Evolutionary conservation across 2,329 filamentous ascomycete genomes (phyloP).

Genomic region (Claviceps citrina): DNA sequence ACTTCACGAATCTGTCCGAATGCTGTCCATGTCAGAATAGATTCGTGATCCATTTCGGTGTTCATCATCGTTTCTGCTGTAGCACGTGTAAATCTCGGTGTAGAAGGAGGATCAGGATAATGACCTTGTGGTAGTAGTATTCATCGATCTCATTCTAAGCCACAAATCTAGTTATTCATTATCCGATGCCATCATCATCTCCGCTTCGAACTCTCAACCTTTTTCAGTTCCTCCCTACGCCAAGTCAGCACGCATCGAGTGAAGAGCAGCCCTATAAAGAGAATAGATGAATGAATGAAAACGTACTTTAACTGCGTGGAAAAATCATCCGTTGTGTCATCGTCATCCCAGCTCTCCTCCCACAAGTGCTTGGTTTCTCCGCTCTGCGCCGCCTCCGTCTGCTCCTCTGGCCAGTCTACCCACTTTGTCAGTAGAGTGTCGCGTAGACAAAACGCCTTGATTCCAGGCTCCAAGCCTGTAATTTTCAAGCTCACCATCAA

Average conservation of each 20-base stretch:
- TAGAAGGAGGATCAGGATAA: background rate
- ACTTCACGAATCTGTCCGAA: background rate
- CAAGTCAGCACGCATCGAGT: conserved; percentile 6
- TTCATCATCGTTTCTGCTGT: too few species aligned
- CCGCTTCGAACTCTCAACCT: conserved; percentile 66
- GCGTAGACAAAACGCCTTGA: background rate
- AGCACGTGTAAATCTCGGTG: too few species aligned
- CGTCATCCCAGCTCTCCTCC: conserved; percentile 99
- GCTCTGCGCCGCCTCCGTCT: conserved; percentile 64
- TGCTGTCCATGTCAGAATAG: background rate
- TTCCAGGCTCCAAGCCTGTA: too few species aligned
- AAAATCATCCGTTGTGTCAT: conserved; percentile 94
- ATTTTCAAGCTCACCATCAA: conserved; percentile 53
- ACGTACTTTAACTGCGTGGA: conserved; percentile 81
- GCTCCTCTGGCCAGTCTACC: conserved; percentile 82
- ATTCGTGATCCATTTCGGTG: too few species aligned
- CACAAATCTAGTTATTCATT: background rate
- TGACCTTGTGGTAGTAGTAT: background rate
- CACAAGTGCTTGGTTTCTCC: conserved; percentile 67
- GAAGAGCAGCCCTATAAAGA: too few species aligned
- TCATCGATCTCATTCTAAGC: background rate
- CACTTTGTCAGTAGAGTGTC: background rate
- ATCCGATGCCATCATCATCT: conserved; percentile 20
- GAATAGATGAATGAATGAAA: background rate
- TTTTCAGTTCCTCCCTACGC: conserved; percentile 76